phyloP scores from a whole-genome alignment of 1,284 basidiomycete genomes.

The Tremellales sp. region DNA sequence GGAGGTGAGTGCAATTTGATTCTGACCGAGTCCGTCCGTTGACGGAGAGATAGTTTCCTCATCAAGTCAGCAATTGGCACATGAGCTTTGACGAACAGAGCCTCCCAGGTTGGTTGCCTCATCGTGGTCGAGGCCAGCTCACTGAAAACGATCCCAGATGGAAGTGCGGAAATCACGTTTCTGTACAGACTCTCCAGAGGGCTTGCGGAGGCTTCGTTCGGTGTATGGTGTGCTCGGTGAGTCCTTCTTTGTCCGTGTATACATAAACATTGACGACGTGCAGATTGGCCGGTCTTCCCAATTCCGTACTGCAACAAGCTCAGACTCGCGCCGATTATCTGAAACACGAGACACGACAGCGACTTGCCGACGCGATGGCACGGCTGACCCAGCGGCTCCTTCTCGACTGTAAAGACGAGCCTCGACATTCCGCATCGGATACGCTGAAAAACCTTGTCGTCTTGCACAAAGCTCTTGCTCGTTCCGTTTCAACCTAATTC shows the following conservation, averaged over 20 bases:
- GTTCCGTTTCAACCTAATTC: background rate
- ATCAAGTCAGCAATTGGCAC: conserved; percentile 65
- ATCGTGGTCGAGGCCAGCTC: background rate
- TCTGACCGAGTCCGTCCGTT: conserved; percentile 50
- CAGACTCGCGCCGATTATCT: conserved; percentile 58
- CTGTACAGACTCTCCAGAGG: conserved; percentile 71
- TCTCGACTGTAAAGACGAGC: conserved; percentile 1
- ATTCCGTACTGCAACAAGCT: conserved; percentile 61
- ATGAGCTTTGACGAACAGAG: conserved; percentile 67
- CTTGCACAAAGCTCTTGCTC: conserved; percentile 7
- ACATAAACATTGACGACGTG: background rate
- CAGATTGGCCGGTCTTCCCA: conserved; percentile 69
- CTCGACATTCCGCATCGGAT: background rate
- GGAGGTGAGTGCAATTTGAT: conserved; percentile 54
- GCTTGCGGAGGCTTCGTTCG: conserved; percentile 75
- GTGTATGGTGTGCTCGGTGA: conserved; percentile 75
- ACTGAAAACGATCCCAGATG: conserved; percentile 55
- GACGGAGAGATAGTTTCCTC: conserved; percentile 18
- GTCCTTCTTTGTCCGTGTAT: conserved; percentile 1
- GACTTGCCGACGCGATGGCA: conserved; percentile 16
- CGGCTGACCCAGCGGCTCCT: conserved; percentile 17
- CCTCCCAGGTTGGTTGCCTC: conserved; percentile 20
- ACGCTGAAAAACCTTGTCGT: conserved; percentile 7
- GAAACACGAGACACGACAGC: conserved; percentile 46
- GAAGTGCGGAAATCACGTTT: conserved; percentile 74